A percentile compares a stretch with the other conserved stretches of the same genome.
Conservation (phyloP, 768 basidiomycete genomes). For the Exidia glandulosa region DNA sequence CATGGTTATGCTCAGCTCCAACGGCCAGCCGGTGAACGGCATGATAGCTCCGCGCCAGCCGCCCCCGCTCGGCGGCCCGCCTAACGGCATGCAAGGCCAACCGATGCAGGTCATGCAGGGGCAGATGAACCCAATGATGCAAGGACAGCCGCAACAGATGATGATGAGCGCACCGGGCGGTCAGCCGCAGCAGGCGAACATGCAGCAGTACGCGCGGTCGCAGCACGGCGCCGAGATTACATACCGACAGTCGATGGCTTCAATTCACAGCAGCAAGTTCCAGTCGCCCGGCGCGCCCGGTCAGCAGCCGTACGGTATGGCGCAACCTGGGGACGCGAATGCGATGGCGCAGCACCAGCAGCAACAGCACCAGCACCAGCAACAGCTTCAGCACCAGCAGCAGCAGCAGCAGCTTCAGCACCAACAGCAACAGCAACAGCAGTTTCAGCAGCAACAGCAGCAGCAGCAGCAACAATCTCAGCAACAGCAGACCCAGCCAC, state of each 20-base stretch:
- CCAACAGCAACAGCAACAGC: background rate
- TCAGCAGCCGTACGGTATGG: background rate
- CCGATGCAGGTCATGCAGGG: background rate
- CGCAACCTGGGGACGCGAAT: background rate
- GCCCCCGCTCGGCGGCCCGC: background rate
- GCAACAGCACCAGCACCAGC: constrained; percentile 7
- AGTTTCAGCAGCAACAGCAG: background rate
- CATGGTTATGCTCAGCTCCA: background rate
- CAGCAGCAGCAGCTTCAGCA: constrained; percentile 6
- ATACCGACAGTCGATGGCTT: too few relatives aligned
- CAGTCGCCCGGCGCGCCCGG: too few relatives aligned
- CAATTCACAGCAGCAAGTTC: too few relatives aligned
- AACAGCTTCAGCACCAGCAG: constrained; percentile 16
- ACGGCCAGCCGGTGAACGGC: background rate
- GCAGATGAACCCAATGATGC: background rate
- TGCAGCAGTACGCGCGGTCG: too few relatives aligned
- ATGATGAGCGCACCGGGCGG: too few relatives aligned
- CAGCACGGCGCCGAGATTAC: too few relatives aligned
- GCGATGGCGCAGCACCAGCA: background rate
- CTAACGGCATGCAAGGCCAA: background rate
- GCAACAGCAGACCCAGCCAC: background rate
- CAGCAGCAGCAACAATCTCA: background rate
- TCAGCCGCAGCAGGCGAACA: too few relatives aligned
- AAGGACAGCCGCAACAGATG: too few relatives aligned
- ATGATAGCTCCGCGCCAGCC: background rate